A percentile compares a stretch with the other conserved stretches of the same genome.
Evolutionary conservation across 1,139 yeast species (phyloP).

Genomic region (Blastobotrys illinoisensis): DNA sequence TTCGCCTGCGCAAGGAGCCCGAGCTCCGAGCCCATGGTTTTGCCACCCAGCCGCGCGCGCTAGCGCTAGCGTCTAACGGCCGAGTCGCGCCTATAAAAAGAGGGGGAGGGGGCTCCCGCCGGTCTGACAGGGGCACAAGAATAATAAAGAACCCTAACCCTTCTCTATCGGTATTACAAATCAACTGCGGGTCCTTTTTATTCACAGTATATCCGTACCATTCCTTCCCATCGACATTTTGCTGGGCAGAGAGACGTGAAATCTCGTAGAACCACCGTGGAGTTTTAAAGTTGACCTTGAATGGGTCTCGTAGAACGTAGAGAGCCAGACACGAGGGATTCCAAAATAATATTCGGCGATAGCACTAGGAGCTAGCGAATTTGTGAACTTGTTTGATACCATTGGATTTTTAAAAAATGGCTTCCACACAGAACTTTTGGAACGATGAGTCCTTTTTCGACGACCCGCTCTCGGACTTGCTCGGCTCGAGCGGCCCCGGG

Average conservation of each 20-base stretch:
- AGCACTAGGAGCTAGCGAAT: not conserved
- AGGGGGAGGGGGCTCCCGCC: too few relatives aligned
- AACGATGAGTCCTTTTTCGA: not conserved
- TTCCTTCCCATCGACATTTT: not conserved
- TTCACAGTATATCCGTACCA: not conserved
- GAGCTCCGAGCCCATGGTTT: not conserved
- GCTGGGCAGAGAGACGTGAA: not conserved
- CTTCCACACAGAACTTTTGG: not conserved
- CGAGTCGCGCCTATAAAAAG: not conserved
- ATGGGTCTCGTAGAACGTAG: not conserved
- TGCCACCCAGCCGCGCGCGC: conserved; percentile 1
- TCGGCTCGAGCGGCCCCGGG: not conserved
- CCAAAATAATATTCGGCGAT: too few relatives aligned
- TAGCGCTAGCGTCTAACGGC: not conserved
- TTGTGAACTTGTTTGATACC: not conserved
- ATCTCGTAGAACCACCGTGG: not conserved
- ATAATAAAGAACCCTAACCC: not conserved
- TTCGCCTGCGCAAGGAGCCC: not conserved
- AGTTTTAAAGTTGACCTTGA: not conserved
- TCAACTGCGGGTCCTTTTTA: not conserved
- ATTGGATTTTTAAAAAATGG: not conserved
- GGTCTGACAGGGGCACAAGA: too few relatives aligned
- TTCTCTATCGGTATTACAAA: not conserved
- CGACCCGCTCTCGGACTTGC: not conserved
- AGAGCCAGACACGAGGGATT: not conserved